Conservation (phyloP, 139 green algal genomes). For the Chlamydomonas applanata region DNA sequence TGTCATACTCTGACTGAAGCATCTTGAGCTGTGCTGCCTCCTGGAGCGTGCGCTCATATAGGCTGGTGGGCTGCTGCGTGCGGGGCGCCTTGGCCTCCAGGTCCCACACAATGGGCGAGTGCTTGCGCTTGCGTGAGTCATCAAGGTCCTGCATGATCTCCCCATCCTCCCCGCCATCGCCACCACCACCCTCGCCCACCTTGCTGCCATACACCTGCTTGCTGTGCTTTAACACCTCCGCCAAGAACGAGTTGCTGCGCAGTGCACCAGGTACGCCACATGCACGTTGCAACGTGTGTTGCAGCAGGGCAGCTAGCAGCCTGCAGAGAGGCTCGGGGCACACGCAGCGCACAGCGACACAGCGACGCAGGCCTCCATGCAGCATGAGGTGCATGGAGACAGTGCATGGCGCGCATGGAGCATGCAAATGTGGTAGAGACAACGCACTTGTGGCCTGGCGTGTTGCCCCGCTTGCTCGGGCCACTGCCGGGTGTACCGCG, state of each 20-base stretch:
- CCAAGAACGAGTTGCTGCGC: slow-evolving; percentile 17
- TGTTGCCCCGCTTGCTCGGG: too few relatives aligned
- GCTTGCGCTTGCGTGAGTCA: slow-evolving; percentile 10
- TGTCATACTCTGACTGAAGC: slow-evolving; percentile 32
- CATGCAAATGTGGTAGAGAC: too few relatives aligned
- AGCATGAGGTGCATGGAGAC: too few relatives aligned
- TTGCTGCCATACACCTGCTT: slow-evolving; percentile 18
- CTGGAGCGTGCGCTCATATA: slow-evolving; percentile 30
- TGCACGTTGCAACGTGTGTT: too few relatives aligned
- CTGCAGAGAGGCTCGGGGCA: too few relatives aligned
- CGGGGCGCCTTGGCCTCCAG: not conserved
- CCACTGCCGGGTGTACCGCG: too few relatives aligned
- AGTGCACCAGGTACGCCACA: too few relatives aligned
- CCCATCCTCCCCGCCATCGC: not conserved
- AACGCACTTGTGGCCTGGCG: too few relatives aligned
- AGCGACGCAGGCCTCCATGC: too few relatives aligned
- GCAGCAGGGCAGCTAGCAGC: too few relatives aligned
- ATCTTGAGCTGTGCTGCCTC: slow-evolving; percentile 38
- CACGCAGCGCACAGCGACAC: too few relatives aligned
- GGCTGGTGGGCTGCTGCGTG: not conserved
- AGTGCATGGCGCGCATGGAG: too few relatives aligned
- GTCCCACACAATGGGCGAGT: slow-evolving; percentile 43
- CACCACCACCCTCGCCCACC: not conserved
- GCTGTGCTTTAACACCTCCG: slow-evolving; percentile 19
- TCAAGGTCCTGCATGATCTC: slow-evolving; percentile 20